Conservation (phyloP, 345 rosid genomes). For the Corymbia maculata region DNA sequence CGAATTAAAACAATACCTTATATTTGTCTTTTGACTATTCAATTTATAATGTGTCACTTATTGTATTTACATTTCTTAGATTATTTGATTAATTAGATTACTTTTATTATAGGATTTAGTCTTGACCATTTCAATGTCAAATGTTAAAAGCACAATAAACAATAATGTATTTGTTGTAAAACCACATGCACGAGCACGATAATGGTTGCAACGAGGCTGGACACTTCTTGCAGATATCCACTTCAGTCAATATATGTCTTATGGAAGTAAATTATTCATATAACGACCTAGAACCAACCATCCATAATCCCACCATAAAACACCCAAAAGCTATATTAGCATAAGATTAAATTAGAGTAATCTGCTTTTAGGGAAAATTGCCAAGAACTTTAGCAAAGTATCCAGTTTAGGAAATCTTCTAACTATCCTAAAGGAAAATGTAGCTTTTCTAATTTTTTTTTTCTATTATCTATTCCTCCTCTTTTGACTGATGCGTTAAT, state of each 20-base stretch:
- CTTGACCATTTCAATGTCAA: background rate
- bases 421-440: background rate
- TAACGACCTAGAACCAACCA: background rate
- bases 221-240: background rate
- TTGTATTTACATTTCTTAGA: background rate
- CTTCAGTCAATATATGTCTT: background rate
- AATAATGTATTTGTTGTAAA: background rate
- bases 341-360: background rate
- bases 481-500: background rate
- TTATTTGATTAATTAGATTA: background rate
- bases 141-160: background rate
- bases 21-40: background rate
- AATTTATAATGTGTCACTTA: background rate
- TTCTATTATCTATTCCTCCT: background rate
- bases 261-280: background rate
- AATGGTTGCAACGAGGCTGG: background rate
- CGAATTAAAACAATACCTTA: background rate
- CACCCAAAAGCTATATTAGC: background rate
- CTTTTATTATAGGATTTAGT: background rate
- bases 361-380: background rate
- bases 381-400: background rate
- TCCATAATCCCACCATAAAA: background rate
- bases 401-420: background rate
- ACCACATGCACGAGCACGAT: background rate
- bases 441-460: background rate